These are phyloP conservation scores for Hypoxylon lienhwacheense DNA, from an alignment of 495 filamentous ascomycete species.

Conservation along the genomic window DNA sequence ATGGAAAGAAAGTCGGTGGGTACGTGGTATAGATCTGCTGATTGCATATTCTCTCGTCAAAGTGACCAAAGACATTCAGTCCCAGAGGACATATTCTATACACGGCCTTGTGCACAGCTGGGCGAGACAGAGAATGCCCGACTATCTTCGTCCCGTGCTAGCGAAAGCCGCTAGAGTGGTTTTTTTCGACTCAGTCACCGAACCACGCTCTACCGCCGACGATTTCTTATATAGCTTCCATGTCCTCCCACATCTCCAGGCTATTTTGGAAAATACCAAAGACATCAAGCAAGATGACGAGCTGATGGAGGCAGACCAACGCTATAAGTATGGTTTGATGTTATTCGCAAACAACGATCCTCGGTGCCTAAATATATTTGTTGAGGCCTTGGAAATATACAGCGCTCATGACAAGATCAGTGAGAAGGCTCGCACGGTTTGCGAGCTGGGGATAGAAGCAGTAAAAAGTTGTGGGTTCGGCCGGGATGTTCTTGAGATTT, in stretches of 20 bases:
- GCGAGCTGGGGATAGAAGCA: too few species aligned
- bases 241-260: not conserved
- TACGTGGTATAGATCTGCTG: not conserved
- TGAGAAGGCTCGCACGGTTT: too few species aligned
- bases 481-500: not conserved
- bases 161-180: not conserved
- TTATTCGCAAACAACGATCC: too few species aligned
- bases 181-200: not conserved
- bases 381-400: not conserved
- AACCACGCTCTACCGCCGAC: not conserved
- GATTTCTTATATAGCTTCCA: not conserved
- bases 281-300: not conserved
- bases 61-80: not conserved
- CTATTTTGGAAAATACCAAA: not conserved
- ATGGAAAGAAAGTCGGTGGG: not conserved
- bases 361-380: not conserved
- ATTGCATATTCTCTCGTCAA: slow-evolving; percentile 1
- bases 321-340: not conserved
- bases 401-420: too few species aligned
- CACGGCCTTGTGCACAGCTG: not conserved
- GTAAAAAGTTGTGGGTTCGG: not conserved
- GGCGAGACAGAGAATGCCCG: not conserved
- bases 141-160: not conserved
- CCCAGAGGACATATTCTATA: not conserved
- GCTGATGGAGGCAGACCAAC: not conserved